Conservation (phyloP, 352 stramenopile genomes). For the Phytophthora sp. region DNA sequence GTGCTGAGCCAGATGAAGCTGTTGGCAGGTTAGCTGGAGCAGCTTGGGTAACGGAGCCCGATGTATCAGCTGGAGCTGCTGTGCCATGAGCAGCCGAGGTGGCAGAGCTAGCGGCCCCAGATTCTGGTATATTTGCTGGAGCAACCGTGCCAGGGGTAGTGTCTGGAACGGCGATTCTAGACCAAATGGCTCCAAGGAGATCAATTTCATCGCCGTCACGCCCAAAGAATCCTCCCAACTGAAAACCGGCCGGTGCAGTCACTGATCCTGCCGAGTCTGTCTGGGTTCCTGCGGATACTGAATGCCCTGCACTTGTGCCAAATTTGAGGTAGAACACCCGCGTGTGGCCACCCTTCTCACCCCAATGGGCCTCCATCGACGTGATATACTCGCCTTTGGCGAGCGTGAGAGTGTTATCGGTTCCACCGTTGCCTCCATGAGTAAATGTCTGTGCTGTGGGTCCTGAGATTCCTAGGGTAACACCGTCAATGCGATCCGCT, state of each 20-base stretch:
- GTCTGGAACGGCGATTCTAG: slow-evolving; percentile 11
- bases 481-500: slow-evolving; percentile 21
- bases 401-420: slow-evolving; percentile 22
- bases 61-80: not conserved
- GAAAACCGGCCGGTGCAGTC: slow-evolving; percentile 18
- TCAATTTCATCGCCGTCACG: slow-evolving; percentile 32
- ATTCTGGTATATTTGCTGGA: slow-evolving; percentile 3
- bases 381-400: slow-evolving; percentile 20
- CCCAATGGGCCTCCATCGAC: slow-evolving; percentile 33
- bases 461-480: slow-evolving; percentile 13
- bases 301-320: slow-evolving; percentile 24
- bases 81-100: not conserved
- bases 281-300: slow-evolving; percentile 16
- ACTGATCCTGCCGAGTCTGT: slow-evolving; percentile 16
- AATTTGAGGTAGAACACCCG: slow-evolving; percentile 32
- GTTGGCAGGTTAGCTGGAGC: not conserved
- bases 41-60: not conserved
- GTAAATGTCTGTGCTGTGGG: slow-evolving; percentile 24
- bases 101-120: not conserved
- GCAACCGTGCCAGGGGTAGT: slow-evolving; percentile 9
- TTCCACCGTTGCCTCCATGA: slow-evolving; percentile 23
- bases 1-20: not conserved
- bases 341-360: slow-evolving; percentile 20
- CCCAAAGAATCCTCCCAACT: slow-evolving; percentile 28
- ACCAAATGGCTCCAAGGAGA: slow-evolving; percentile 25